A percentile compares a stretch with the other conserved stretches of the same genome.
Evolutionary conservation across 495 filamentous ascomycete species (phyloP).

Genomic region (Penicillium steckii): DNA sequence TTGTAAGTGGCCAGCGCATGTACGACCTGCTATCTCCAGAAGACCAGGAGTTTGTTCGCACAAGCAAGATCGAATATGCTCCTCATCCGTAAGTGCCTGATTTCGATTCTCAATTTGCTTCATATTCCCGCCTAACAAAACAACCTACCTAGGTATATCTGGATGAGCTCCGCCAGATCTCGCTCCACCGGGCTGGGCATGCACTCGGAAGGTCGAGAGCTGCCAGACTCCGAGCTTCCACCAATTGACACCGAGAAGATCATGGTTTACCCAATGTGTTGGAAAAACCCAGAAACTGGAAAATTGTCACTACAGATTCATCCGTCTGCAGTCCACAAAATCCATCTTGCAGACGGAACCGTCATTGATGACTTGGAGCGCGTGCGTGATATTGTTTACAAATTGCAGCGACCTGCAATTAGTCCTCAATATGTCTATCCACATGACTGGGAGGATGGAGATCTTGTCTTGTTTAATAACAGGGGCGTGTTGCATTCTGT

Average conservation of each 20-base stretch:
- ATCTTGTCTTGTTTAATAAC: conserved; percentile 73
- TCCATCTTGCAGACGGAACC: conserved; percentile 61
- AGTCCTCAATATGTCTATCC: conserved; percentile 64
- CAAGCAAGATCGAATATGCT: conserved; percentile 67
- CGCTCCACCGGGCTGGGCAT: conserved; percentile 66
- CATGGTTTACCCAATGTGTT: conserved; percentile 67
- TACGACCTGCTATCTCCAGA: conserved; percentile 58
- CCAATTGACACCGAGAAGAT: conserved; percentile 62
- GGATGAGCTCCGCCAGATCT: conserved; percentile 66
- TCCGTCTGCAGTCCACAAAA: conserved; percentile 62
- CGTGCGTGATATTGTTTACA: conserved; percentile 66
- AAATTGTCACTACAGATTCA: conserved; percentile 69
- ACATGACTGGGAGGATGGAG: conserved; percentile 73
- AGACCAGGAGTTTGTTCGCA: conserved; percentile 63
- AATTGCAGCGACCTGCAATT: conserved; percentile 69
- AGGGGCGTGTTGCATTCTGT: conserved; percentile 70
- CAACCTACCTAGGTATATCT: conserved; percentile 55
- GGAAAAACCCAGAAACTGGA: conserved; percentile 69
- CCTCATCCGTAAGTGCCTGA: conserved; percentile 54
- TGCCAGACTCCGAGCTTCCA: conserved; percentile 56
- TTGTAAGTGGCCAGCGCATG: conserved; percentile 66
- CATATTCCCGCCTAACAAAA: not conserved
- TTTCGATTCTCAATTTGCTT: not conserved
- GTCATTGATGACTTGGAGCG: conserved; percentile 62
- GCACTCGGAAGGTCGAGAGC: conserved; percentile 58